A percentile compares a stretch with the other conserved stretches of the same genome.
Conservation (phyloP, 306 rosid genomes). For the Cicer arietinum region DNA sequence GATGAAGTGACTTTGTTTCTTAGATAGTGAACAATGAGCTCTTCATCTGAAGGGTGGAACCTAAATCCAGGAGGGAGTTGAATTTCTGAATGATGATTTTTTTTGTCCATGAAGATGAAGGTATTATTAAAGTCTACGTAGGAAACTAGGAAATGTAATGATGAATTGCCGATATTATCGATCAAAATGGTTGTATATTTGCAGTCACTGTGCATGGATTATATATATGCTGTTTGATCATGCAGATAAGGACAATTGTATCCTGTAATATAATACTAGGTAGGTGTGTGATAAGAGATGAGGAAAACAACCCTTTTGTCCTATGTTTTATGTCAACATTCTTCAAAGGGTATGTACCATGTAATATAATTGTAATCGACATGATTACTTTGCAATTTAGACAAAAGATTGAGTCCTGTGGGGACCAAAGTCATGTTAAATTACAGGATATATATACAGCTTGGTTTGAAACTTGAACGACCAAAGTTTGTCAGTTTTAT, state of each 20-base stretch:
- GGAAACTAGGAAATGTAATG: slow-evolving; percentile 52
- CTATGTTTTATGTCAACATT: slow-evolving; percentile 37
- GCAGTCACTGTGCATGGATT: slow-evolving; percentile 55
- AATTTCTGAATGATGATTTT: slow-evolving; percentile 49
- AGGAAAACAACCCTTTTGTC: slow-evolving; percentile 50
- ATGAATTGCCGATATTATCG: slow-evolving; percentile 50
- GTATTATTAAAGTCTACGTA: slow-evolving; percentile 30
- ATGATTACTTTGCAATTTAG: slow-evolving; percentile 45
- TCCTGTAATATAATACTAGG: slow-evolving; percentile 37
- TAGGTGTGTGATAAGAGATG: slow-evolving; percentile 37
- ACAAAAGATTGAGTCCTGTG: slow-evolving; percentile 51
- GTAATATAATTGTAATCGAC: slow-evolving; percentile 34
- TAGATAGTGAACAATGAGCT: slow-evolving; percentile 71
- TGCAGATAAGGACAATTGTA: slow-evolving; percentile 53
- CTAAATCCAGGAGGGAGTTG: slow-evolving; percentile 87
- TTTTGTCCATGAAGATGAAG: slow-evolving; percentile 52
- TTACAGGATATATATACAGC: slow-evolving; percentile 16
- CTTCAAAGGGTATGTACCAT: slow-evolving; percentile 36
- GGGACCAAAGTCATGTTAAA: slow-evolving; percentile 34
- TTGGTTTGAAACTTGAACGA: slow-evolving; percentile 26
- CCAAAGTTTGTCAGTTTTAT: slow-evolving; percentile 34
- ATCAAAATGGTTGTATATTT: slow-evolving; percentile 48
- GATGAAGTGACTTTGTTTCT: slow-evolving; percentile 64
- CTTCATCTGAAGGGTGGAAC: slow-evolving; percentile 85
- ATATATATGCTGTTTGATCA: slow-evolving; percentile 48